These are phyloP conservation scores for Endogone sp. DNA, from an alignment of 192 early-diverging fungal species.

Conservation along the genomic window DNA sequence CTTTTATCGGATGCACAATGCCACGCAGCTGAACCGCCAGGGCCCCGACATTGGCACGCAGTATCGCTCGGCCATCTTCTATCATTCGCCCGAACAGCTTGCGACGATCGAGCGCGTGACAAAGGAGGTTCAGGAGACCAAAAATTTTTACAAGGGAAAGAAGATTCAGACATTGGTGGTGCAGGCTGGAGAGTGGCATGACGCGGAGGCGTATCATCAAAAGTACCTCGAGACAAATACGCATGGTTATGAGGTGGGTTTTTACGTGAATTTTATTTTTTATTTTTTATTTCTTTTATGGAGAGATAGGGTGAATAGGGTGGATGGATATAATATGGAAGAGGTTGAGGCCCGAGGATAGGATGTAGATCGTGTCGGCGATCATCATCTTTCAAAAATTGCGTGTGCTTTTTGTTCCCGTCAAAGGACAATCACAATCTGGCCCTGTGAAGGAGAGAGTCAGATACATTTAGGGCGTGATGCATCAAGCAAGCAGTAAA, in stretches of 20 bases:
- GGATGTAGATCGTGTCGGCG: neutral
- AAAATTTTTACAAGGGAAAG: neutral
- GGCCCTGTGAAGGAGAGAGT: too few relatives aligned
- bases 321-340: neutral
- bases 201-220: constrained; percentile 1
- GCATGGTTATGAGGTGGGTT: constrained; percentile 1
- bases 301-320: neutral
- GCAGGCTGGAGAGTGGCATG: neutral
- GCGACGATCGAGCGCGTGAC: constrained; percentile 66
- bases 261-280: neutral
- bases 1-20: constrained; percentile 86
- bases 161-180: neutral
- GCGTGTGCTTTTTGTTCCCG: neutral
- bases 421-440: too few relatives aligned
- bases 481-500: too few relatives aligned
- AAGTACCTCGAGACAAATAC: neutral
- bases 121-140: constrained; percentile 48
- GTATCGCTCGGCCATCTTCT: constrained; percentile 85
- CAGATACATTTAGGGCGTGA: too few relatives aligned
- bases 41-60: constrained; percentile 86
- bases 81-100: constrained; percentile 69
- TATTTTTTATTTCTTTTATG: neutral
- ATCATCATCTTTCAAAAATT: neutral
- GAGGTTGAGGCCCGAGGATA: too few relatives aligned
- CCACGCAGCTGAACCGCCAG: constrained; percentile 78